Percentiles rank a stretch among this genome's conserved stretches.
Conservation (phyloP, 169 alveolate genomes). For the Ichthyophthirius multifiliis region DNA sequence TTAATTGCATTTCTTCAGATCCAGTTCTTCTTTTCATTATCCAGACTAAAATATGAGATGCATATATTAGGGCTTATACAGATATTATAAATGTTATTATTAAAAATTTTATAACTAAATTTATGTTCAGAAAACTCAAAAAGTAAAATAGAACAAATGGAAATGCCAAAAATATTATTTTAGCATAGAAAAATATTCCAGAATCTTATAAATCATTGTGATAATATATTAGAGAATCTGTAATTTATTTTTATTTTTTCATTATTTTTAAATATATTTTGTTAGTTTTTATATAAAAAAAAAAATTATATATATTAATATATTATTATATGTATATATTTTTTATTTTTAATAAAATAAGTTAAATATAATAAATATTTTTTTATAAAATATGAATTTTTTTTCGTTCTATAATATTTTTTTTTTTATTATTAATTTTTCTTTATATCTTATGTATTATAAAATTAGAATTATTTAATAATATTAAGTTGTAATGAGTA, state of each 20-base stretch:
- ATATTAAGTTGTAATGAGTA: too few relatives aligned
- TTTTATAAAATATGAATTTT: too few relatives aligned
- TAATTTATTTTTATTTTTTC: background rate
- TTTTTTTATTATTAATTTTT: too few relatives aligned
- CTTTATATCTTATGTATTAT: too few relatives aligned
- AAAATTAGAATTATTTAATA: too few relatives aligned
- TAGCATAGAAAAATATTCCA: background rate
- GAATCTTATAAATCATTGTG: background rate
- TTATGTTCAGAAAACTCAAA: background rate
- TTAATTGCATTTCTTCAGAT: slow-evolving; percentile 52
- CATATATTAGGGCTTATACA: background rate
- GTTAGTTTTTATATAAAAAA: too few relatives aligned
- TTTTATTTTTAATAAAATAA: too few relatives aligned
- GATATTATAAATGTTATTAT: slow-evolving; percentile 20
- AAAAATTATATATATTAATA: too few relatives aligned
- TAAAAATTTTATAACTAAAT: background rate
- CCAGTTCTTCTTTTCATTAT: slow-evolving; percentile 55
- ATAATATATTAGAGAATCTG: background rate
- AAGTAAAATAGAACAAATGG: background rate
- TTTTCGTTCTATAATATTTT: too few relatives aligned
- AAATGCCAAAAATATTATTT: background rate
- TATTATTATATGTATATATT: too few relatives aligned
- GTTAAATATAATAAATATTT: too few relatives aligned
- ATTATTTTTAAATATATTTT: too few relatives aligned
- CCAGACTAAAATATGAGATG: background rate